A percentile compares a stretch with the other conserved stretches of the same genome.
phyloP scores from a whole-genome alignment of 164 flowering plant genomes.

The Nymphaea colorata region DNA sequence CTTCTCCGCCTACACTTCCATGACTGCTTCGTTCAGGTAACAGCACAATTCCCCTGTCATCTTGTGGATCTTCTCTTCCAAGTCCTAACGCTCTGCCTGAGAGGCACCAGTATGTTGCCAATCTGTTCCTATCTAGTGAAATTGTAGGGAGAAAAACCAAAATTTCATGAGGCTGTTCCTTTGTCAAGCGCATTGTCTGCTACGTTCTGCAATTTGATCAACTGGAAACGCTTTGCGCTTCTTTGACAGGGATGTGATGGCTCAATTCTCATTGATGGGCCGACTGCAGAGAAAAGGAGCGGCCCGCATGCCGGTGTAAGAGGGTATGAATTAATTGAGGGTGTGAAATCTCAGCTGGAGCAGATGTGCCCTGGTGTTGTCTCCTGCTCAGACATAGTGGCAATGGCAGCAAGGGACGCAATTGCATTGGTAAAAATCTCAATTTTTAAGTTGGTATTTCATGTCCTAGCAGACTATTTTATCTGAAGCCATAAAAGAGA shows the following conservation, averaged over 20 bases:
- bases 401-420: conserved; percentile 49
- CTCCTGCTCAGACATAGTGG: conserved; percentile 61
- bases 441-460: too few relatives aligned
- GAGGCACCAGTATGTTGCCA: too few relatives aligned
- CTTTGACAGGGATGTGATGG: conserved; percentile 40
- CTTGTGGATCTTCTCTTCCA: background rate
- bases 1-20: conserved; percentile 55
- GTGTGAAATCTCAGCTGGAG: conserved; percentile 43
- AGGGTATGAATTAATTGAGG: conserved; percentile 43
- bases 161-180: too few relatives aligned
- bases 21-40: conserved; percentile 45
- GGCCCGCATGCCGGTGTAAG: conserved; percentile 19
- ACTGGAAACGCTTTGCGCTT: background rate
- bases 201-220: background rate
- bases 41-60: background rate
- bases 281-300: conserved; percentile 35
- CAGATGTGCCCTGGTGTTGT: conserved; percentile 46
- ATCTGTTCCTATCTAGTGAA: too few relatives aligned
- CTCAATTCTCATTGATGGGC: conserved; percentile 41
- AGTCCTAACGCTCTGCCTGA: background rate
- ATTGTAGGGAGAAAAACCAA: too few relatives aligned
- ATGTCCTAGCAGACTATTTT: background rate
- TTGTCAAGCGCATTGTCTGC: too few relatives aligned
- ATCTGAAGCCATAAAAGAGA: too few relatives aligned
- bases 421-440: conserved; percentile 32